Conservation (phyloP, 1,139 yeast genomes). For the Pneumocystis sp. region DNA sequence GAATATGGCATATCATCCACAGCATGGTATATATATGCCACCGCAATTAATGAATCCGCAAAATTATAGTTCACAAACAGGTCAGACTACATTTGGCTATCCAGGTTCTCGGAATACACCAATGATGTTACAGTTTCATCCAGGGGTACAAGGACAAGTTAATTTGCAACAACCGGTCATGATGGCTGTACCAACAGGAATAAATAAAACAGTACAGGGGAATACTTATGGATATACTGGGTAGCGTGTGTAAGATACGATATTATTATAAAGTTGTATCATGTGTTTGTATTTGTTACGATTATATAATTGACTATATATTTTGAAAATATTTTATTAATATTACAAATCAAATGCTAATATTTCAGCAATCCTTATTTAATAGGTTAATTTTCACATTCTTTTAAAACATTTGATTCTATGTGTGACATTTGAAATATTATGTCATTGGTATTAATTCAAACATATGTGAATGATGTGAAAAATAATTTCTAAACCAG, state of each 20-base stretch:
- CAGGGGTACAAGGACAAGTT: neutral
- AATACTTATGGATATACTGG: neutral
- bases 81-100: neutral
- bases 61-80: neutral
- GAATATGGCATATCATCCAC: neutral
- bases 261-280: neutral
- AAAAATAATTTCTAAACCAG: neutral
- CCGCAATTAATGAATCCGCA: neutral
- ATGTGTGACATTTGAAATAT: neutral
- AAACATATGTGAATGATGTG: neutral
- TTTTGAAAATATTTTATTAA: neutral
- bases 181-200: neutral
- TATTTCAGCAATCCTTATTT: neutral
- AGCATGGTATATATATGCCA: neutral
- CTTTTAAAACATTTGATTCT: neutral
- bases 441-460: neutral
- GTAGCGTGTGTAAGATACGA: neutral
- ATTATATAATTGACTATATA: neutral
- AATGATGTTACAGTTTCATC: neutral
- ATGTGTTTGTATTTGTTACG: neutral
- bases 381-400: neutral
- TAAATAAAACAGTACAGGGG: neutral
- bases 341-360: neutral
- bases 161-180: neutral
- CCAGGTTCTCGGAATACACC: neutral